Evolutionary conservation across 768 basidiomycete genomes (phyloP).

Genomic region (Boletellus ananas): DNA sequence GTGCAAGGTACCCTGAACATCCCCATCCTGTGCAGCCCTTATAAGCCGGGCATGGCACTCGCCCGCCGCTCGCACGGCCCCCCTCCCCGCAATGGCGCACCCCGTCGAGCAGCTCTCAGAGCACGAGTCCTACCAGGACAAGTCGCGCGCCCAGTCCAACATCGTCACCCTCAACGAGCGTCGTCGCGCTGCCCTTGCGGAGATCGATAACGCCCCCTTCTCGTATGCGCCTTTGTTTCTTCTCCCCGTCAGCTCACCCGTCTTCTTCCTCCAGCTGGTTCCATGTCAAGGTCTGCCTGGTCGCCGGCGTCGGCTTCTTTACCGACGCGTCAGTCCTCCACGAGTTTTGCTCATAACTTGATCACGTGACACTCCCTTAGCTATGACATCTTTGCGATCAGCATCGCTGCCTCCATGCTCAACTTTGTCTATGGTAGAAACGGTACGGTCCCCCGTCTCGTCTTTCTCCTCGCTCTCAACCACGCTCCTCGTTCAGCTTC

Average conservation of each 20-base stretch:
- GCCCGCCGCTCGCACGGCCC: neutral
- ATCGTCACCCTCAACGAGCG: constrained; percentile 56
- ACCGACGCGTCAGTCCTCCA: constrained; percentile 62
- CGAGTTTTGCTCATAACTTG: neutral
- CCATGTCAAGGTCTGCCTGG: constrained; percentile 72
- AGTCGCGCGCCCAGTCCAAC: constrained; percentile 18
- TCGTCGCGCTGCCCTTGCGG: constrained; percentile 75
- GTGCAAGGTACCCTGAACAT: constrained; percentile 29
- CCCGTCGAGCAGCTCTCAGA: constrained; percentile 24
- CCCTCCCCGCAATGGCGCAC: constrained; percentile 18
- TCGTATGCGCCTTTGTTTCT: constrained; percentile 45
- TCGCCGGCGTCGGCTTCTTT: constrained; percentile 85
- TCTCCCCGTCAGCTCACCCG: neutral
- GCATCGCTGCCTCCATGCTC: constrained; percentile 79
- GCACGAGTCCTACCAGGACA: constrained; percentile 29
- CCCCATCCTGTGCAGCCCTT: neutral
- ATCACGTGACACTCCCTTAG: constrained; percentile 10
- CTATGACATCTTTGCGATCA: constrained; percentile 89
- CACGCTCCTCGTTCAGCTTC: constrained; percentile 6
- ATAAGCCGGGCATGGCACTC: constrained; percentile 2
- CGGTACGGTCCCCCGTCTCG: neutral
- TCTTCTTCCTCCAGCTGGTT: constrained; percentile 54
- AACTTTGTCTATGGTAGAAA: constrained; percentile 68
- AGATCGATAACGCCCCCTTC: constrained; percentile 85
- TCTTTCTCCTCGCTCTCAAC: neutral